phyloP scores from a whole-genome alignment of 192 early-diverging fungal genomes.

The Backusella liffmaniae region DNA sequence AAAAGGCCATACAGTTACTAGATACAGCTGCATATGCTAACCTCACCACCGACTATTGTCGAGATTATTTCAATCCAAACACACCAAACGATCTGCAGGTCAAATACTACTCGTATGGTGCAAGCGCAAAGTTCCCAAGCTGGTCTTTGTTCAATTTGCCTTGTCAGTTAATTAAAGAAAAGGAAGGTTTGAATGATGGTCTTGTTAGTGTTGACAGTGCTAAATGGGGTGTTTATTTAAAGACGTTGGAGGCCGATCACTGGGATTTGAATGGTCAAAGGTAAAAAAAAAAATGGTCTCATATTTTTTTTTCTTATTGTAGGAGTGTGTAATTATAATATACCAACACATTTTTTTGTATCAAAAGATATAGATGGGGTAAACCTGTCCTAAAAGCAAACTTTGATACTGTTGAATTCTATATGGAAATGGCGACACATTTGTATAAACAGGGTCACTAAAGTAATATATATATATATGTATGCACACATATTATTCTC shows the following conservation, averaged over 20 bases:
- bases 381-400: neutral
- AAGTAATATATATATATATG: neutral
- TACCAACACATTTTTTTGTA: neutral
- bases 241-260: conserved; percentile 81
- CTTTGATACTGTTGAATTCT: conserved; percentile 32
- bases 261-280: conserved; percentile 73
- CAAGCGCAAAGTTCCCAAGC: conserved; percentile 63
- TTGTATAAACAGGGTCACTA: conserved; percentile 33
- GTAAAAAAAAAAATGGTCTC: neutral
- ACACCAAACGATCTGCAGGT: conserved; percentile 78
- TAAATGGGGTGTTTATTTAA: conserved; percentile 85
- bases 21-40: conserved; percentile 93
- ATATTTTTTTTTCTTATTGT: neutral
- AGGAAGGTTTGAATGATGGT: conserved; percentile 92
- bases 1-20: conserved; percentile 51
- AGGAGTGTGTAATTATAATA: neutral
- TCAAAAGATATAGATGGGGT: neutral
- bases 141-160: conserved; percentile 71
- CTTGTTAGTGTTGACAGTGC: conserved; percentile 82
- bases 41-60: conserved; percentile 85
- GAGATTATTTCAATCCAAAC: conserved; percentile 80
- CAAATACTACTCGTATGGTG: conserved; percentile 82
- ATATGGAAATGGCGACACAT: conserved; percentile 30
- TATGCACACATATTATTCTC: neutral
- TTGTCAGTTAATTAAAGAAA: conserved; percentile 70